A percentile compares a stretch with the other conserved stretches of the same genome.
phyloP scores from a whole-genome alignment of 306 rosid species.

The Dryas alaskensis region DNA sequence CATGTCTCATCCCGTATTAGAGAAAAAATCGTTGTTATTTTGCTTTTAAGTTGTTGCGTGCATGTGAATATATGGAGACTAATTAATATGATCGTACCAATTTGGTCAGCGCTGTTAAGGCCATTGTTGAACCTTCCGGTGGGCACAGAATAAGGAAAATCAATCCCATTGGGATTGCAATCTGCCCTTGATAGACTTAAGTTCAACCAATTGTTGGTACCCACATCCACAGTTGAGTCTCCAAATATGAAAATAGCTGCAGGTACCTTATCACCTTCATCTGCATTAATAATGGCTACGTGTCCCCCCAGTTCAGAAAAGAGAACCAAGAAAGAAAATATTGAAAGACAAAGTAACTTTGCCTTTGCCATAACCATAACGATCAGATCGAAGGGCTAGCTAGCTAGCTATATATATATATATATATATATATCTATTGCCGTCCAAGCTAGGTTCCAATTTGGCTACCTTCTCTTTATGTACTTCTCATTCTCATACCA shows the following conservation, averaged over 20 bases:
- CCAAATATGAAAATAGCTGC: conserved; percentile 51
- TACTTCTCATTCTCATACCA: neutral
- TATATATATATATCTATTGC: neutral
- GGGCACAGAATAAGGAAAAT: conserved; percentile 35
- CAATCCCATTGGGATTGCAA: conserved; percentile 43
- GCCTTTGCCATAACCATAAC: neutral
- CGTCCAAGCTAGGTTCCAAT: conserved; percentile 1
- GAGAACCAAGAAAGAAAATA: neutral
- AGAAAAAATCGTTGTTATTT: too few relatives aligned
- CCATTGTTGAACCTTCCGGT: conserved; percentile 68
- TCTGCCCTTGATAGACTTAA: conserved; percentile 30
- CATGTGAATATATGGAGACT: too few relatives aligned
- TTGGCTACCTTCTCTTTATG: neutral
- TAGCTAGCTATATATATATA: neutral
- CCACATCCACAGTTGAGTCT: conserved; percentile 56
- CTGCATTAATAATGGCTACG: neutral
- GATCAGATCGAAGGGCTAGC: neutral
- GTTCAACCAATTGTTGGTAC: conserved; percentile 43
- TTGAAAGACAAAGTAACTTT: neutral
- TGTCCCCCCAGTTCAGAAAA: neutral
- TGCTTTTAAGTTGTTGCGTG: too few relatives aligned
- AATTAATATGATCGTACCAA: conserved; percentile 27
- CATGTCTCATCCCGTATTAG: too few relatives aligned
- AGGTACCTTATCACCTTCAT: neutral
- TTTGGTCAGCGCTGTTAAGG: conserved; percentile 47